A percentile compares a stretch with the other conserved stretches of the same genome.
These are phyloP conservation scores for Inosperma sp. DNA, from an alignment of 768 basidiomycete genomes.

Conservation along the genomic window DNA sequence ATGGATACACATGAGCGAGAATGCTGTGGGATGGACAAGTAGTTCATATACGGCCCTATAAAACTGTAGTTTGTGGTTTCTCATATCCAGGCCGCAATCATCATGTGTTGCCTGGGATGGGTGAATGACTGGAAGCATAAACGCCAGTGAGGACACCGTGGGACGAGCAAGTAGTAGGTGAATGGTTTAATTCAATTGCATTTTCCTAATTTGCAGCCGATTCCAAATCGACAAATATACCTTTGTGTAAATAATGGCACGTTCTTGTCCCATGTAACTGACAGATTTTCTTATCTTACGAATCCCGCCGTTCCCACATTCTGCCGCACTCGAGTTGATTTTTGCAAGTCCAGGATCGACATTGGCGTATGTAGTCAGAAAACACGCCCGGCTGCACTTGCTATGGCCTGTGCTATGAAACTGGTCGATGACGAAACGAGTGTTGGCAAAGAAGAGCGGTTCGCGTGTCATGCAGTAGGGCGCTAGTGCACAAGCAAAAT, in stretches of 20 bases:
- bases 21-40: too few species aligned
- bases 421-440: constrained; percentile 25
- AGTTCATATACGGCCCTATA: too few species aligned
- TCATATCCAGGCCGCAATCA: too few species aligned
- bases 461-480: constrained; percentile 22
- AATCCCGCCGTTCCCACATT: constrained; percentile 27
- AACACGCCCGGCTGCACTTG: constrained; percentile 23
- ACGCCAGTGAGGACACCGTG: too few species aligned
- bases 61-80: too few species aligned
- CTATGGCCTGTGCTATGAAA: constrained; percentile 27
- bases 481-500: constrained; percentile 13
- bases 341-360: constrained; percentile 19
- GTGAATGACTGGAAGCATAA: too few species aligned
- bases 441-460: constrained; percentile 21
- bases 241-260: constrained; percentile 24
- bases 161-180: too few species aligned
- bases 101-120: too few species aligned
- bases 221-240: constrained; percentile 19
- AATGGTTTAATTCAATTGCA: too few species aligned
- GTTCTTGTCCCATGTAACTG: constrained; percentile 26
- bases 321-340: constrained; percentile 28
- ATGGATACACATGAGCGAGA: too few species aligned
- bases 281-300: constrained; percentile 23
- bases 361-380: constrained; percentile 21
- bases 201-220: neutral